Conservation (phyloP, 257 asterid species). For the Lycium ferocissimum region DNA sequence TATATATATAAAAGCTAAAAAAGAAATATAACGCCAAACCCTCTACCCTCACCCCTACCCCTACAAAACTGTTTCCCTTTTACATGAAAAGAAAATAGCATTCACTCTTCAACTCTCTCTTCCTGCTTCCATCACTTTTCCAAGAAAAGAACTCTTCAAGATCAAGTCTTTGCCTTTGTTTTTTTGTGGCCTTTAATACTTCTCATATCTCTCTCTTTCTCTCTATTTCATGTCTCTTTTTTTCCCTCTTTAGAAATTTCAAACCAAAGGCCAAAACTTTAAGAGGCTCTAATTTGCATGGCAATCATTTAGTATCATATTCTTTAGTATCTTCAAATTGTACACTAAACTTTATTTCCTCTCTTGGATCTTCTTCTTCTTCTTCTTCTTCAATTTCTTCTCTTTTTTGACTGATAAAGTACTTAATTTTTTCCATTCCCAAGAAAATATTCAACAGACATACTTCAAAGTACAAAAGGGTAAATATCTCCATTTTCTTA, state of each 20-base stretch:
- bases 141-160: conserved; percentile 40
- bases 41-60: conserved; percentile 19
- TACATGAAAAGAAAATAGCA: conserved; percentile 54
- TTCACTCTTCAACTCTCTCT: conserved; percentile 34
- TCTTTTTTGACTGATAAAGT: conserved; percentile 45
- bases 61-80: conserved; percentile 53
- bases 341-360: conserved; percentile 27
- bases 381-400: not conserved
- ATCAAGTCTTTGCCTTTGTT: conserved; percentile 35
- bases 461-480: conserved; percentile 27
- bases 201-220: conserved; percentile 32
- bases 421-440: conserved; percentile 34
- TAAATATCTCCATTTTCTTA: not conserved
- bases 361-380: conserved; percentile 35
- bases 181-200: conserved; percentile 32
- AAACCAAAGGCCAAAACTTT: conserved; percentile 57
- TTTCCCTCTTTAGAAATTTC: conserved; percentile 77
- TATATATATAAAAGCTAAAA: not conserved
- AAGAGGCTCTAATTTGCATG: conserved; percentile 65
- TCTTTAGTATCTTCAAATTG: conserved; percentile 36
- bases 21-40: not conserved
- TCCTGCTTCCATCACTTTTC: conserved; percentile 29
- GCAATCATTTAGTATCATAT: conserved; percentile 43
- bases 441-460: conserved; percentile 34
- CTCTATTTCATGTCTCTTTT: conserved; percentile 43